Conservation (phyloP, 192 early-diverging fungal genomes). For the Chytriomyces sp. region DNA sequence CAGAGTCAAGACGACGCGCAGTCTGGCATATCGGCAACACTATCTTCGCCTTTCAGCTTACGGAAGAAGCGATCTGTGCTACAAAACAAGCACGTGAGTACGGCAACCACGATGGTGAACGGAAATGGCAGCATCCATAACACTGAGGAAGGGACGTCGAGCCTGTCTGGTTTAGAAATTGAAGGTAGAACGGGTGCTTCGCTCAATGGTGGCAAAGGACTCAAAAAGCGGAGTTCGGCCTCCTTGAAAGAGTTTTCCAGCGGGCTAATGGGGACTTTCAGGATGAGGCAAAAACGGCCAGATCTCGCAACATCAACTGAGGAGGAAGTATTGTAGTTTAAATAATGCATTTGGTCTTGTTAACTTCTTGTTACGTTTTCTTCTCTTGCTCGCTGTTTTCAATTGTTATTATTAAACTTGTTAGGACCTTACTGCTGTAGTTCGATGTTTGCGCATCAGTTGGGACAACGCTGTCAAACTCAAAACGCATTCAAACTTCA, state of each 20-base stretch:
- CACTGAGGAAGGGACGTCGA: not conserved
- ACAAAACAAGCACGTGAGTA: not conserved
- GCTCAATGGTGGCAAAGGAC: not conserved
- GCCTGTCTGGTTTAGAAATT: not conserved
- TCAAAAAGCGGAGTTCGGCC: not conserved
- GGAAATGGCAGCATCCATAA: not conserved
- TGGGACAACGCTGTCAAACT: too few relatives aligned
- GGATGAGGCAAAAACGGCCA: not conserved
- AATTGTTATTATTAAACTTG: too few relatives aligned
- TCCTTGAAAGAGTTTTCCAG: slow-evolving; percentile 27
- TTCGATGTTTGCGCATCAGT: too few relatives aligned
- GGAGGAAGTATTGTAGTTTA: slow-evolving; percentile 15
- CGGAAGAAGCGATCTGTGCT: too few relatives aligned
- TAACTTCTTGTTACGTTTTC: slow-evolving; percentile 50
- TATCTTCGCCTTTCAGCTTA: too few relatives aligned
- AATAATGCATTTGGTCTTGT: slow-evolving; percentile 47
- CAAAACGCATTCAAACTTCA: too few relatives aligned
- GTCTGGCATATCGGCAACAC: too few relatives aligned
- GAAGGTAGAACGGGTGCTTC: not conserved
- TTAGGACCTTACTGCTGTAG: too few relatives aligned
- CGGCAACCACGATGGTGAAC: not conserved
- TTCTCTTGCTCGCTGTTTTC: slow-evolving; percentile 4
- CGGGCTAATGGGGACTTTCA: slow-evolving; percentile 11
- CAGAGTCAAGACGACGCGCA: too few relatives aligned
- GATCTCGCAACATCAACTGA: slow-evolving; percentile 1